Evolutionary conservation across 2,329 filamentous ascomycete species (phyloP).

Genomic region (Colletotrichum tanaceti): DNA sequence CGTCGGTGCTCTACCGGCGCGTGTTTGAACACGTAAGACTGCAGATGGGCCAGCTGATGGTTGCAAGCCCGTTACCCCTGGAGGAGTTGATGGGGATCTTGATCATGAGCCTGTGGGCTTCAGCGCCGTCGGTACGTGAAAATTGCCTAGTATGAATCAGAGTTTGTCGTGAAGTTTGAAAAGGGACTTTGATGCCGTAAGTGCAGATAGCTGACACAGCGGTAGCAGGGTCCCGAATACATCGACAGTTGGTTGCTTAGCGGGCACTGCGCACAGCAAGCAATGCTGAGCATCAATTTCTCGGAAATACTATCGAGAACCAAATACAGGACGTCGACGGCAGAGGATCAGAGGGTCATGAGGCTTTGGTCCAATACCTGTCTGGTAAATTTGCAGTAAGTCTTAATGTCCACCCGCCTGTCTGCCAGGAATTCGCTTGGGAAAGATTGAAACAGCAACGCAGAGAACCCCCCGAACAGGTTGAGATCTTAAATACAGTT

Average conservation of each 20-base stretch:
- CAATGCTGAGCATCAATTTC: constrained; percentile 57
- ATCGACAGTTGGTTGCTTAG: constrained; percentile 57
- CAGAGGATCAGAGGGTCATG: constrained; percentile 50
- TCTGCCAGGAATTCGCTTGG: neutral
- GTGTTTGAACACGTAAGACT: constrained; percentile 54
- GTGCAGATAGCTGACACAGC: neutral
- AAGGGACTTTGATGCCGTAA: neutral
- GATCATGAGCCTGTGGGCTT: constrained; percentile 49
- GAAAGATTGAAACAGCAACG: neutral
- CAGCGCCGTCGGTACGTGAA: constrained; percentile 29
- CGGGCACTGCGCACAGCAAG: constrained; percentile 56
- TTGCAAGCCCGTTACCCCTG: constrained; percentile 54
- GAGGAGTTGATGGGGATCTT: constrained; percentile 56
- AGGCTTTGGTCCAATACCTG: constrained; percentile 53
- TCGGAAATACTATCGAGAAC: constrained; percentile 54
- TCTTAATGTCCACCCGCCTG: neutral
- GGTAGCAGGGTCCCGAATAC: constrained; percentile 48
- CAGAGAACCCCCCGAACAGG: too few species aligned
- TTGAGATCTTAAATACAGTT: too few species aligned
- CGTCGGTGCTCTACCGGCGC: constrained; percentile 48
- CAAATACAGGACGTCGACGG: constrained; percentile 47
- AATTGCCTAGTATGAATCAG: neutral
- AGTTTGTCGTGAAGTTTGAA: neutral
- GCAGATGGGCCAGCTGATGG: constrained; percentile 53
- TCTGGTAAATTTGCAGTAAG: constrained; percentile 52